Base-by-base conservation (phyloP, 2,329 filamentous ascomycete genomes). In the Fusarium anthophilum region DNA sequence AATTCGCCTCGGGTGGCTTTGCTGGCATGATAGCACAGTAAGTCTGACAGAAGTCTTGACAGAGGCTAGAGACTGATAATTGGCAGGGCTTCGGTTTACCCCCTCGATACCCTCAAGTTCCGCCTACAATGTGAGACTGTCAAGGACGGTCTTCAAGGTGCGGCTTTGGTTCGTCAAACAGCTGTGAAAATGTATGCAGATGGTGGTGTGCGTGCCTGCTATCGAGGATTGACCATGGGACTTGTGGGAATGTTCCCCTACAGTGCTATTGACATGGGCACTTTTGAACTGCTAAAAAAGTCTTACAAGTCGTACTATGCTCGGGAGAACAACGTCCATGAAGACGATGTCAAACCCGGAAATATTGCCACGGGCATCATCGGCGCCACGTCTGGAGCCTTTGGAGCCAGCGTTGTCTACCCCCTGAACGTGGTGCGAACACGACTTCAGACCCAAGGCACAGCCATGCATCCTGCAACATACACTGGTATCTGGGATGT, bases 211-310 rank as follows among this genome's bases (percentile, higher is more conserved):
- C 86, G 89, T 38, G 88, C 93, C 12, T 96, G 95, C 72, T 99
- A 98, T 82, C 94, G 96, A 61, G 96, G 96, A 45, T 88, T 99
- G 39, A 95, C 95, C 0, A 96, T 98, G 90, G 96, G 96, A 22
- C 88, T 99, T 8, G 85, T 98, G 57, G 96, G 96, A 81, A 98
- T 98, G 91, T 99, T 99, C 79, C 96, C 96, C 0, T 99, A 98
- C 82, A 96, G 95, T 47, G 96, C 96, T 56, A 97, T 99, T 80
- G 96, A 99, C 80, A 92, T 99, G 79, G 94, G 94, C 74, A 98
- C 94, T 2, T 99, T 98, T 79, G 96, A 99, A 83, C 91, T 96
- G 69, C 88, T 98, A 70, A 99, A 99, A 84, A 90, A 89, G 54
- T 87, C 87, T 13, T 91, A 97, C 73, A 89, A 92, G 39, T 84